Evolutionary conservation across 768 basidiomycete genomes (phyloP), one percentile per base, ranked within the genome.

Genomic region (Termitomyces titanicus): DNA sequence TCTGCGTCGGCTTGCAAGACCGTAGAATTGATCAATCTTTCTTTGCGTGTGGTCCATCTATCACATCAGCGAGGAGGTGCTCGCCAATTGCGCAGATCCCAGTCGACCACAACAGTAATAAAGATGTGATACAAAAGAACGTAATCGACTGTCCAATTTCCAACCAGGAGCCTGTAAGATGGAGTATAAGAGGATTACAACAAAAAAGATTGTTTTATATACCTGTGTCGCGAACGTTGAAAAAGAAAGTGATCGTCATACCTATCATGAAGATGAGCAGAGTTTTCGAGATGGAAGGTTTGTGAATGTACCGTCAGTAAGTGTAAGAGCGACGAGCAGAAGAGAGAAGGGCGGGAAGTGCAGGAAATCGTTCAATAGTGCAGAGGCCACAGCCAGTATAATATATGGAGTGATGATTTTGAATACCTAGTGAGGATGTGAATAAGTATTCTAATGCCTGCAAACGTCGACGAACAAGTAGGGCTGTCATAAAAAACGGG

Each of bases 101-200:
- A 25, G 86, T 88, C 0, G 88, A 86, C 83, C 89, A 93, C 4
- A 91, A 75, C 38, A 90, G 75, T 52, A 94, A 72, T 35, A 93
- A 70, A 1, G 89, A 92, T 1, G 89, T 83, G 57, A 94, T 90
- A 61, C 86, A 87, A 70, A 92, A 94, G 72, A 93, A 92, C 47
- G 81, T 91, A 66, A 94, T 92, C 0, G 89, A 86, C 64, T 91
- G 88, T 6, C 92, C 92, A 50, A 93, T 94, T 64, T 94, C 89
- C 54, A 94, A 73, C 92, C 92, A 94, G 3, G 88, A 91, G 0
- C 92, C 88, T 81, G 18, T 12, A 27, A 56, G 18, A 38, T 22
- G 47, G 6, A 20, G 55, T 46, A 49, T 56, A 42, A 65, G 56
- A 51, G 42, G 3, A 39, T 5, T 13, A 24, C 5, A 20, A n/a